phyloP scores from a whole-genome alignment of 2,329 filamentous ascomycete species.

The Aspergillus fumigatiaffinis region DNA sequence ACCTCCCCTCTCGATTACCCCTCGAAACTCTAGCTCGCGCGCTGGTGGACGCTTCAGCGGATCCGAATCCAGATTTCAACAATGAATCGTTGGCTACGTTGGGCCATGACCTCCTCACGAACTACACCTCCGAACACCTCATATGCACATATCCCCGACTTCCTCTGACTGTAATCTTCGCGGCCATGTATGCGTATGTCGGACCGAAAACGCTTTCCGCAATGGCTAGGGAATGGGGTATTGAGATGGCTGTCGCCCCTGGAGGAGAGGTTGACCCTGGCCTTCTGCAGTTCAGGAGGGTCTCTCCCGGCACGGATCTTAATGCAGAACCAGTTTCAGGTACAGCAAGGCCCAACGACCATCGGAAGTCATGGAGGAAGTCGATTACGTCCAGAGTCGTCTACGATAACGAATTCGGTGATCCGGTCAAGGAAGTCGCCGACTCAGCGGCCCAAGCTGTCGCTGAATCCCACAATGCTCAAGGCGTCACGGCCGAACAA shows the following conservation, averaged over 20 bases:
- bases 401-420: conserved; percentile 81
- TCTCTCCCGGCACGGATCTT: conserved; percentile 40
- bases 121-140: conserved; percentile 84
- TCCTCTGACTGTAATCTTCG: conserved; percentile 81
- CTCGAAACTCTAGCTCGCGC: conserved; percentile 80
- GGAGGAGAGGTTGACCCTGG: conserved; percentile 91
- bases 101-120: conserved; percentile 77
- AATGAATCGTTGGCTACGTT: conserved; percentile 79
- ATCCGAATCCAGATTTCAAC: conserved; percentile 76
- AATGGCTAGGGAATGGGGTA: conserved; percentile 82
- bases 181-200: conserved; percentile 78
- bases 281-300: conserved; percentile 70
- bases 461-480: conserved; percentile 11
- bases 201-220: conserved; percentile 70
- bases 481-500: conserved; percentile 47
- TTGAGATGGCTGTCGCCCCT: conserved; percentile 80
- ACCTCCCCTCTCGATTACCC: conserved; percentile 75
- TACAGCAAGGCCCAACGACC: conserved; percentile 40
- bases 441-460: conserved; percentile 23
- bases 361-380: conserved; percentile 60
- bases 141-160: conserved; percentile 86
- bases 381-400: conserved; percentile 74
- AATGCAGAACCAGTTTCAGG: conserved; percentile 42
- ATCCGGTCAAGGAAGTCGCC: conserved; percentile 41
- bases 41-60: conserved; percentile 81